Base-by-base conservation (phyloP, 352 stramenopile species). In the Phytophthora ramorum region DNA sequence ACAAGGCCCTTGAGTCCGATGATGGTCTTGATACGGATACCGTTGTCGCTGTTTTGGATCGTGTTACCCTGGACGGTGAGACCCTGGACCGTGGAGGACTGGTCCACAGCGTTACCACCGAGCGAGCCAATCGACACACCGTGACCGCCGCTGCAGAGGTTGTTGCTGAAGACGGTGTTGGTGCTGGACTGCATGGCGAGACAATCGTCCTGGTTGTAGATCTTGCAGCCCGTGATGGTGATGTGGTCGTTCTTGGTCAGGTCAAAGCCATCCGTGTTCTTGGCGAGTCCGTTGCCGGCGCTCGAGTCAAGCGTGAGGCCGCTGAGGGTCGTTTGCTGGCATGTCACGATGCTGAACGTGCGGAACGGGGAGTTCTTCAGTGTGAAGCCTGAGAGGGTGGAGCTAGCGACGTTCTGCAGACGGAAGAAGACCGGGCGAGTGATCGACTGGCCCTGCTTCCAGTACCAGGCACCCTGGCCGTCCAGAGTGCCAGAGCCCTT, bases 391-490 rank as follows among this genome's bases (percentile, higher is more conserved):
- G 65, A 71, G 1, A 81, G 14, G 0, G 44, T 73, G 0, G 73
- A 81, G 53, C 48, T 43, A 0, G 67, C 24, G 7, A 74, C 68
- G 20, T 64, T 56, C 45, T 61, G 69, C 13, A 79, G 50, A 7
- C 59, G 55, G 47, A 81, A 76, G 52, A 81, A 73, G 20, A 78
- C 65, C 2, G 73, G 73, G 4, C 66, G 56, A 2, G 46, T 76
- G 35, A 78, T 62, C 22, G 44, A 67, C 24, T 64, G 47, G 14
- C 65, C 66, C 44, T 78, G 66, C 38, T 69, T 68, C 73, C 73
- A 81, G 60, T 81, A 81, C 69, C 63, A 76, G n/a, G 26, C 17
- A 7, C 73, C 69, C 46, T 81, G 69, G 30, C 73, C 73, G n/a
- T 81, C 73, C 2, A 81, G 63, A 17, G 46, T 73, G 9, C 73